These are phyloP conservation scores for Theobroma cacao DNA, from an alignment of 345 rosid species.

Conservation along the genomic window DNA sequence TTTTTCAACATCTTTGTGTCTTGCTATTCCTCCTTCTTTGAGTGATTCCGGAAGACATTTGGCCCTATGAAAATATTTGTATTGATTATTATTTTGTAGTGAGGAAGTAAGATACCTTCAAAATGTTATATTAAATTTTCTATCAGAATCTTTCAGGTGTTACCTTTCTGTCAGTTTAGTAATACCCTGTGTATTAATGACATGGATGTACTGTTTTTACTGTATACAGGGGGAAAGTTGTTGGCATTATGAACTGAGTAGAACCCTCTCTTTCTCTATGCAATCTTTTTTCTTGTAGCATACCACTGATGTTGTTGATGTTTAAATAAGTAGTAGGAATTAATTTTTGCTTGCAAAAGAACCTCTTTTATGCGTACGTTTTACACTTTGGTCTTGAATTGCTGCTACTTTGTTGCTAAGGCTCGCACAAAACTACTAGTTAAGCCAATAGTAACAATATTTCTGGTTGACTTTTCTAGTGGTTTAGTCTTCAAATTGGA, in stretches of 20 bases:
- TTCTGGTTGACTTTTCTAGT: not conserved
- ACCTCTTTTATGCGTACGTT: not conserved
- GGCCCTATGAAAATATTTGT: no score
- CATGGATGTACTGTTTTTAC: no score
- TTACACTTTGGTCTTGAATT: slow-evolving; percentile 5
- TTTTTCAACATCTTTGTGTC: no score
- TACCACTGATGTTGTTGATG: not conserved
- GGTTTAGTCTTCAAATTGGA: not conserved
- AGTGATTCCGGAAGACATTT: no score
- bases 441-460: not conserved
- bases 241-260: not conserved
- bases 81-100: no score
- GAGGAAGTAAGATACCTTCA: not conserved
- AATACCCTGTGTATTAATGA: not conserved
- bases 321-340: not conserved
- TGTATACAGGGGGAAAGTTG: no score
- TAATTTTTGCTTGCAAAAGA: not conserved
- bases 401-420: not conserved
- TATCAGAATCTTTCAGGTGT: no score
- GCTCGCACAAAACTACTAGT: not conserved
- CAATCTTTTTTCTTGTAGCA: not conserved
- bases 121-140: no score
- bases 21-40: no score
- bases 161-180: not conserved
- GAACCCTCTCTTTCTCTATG: not conserved